Base-by-base conservation (phyloP, 2,329 filamentous ascomycete species). In the Colletotrichum somersetense region DNA sequence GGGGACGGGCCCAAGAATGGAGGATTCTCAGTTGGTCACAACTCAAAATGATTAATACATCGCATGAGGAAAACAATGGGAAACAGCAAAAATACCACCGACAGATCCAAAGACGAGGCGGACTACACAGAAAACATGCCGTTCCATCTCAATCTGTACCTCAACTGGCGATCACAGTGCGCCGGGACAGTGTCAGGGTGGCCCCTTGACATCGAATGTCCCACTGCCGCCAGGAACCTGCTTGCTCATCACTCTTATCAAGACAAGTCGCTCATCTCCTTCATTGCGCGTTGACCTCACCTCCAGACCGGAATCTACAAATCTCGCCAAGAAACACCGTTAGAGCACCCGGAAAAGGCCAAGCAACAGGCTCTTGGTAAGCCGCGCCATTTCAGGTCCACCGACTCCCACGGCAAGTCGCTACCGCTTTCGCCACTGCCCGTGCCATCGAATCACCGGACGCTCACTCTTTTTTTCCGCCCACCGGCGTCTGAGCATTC, bases 101-200 rank as follows among this genome's bases (percentile, higher is more conserved):
- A 33, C 26, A 16, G 26, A 30, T 20, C 12, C 14, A 18, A 35
- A 56, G 52, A 56, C 30, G 30, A 35, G 18, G 30, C 18, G 30
- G 10, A 16, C 52, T 55, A 3, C 18, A 18, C 12, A 10, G 11
- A 23, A 26, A n/a, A n/a, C 12, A 40, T 57, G 55, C 3, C 33
- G 11, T 12, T 12, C 11, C 20, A 23, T 57, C 55, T 38, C 20
- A 23, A 10, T 33, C 12, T n/a, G 20, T 20, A 40, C 26, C 23
- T 33, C 12, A 23, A 12, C n/a, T 30, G 38, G 56, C n/a, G 10
- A 71, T 30, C 50, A 67, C 68, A 67, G 68, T 71, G 63, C 26
- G 56, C 8, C 1, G 3, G 42, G 16, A 71, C 68, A 71, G 68
- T 67, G 56, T 38, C 40, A 16, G 18, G 1, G n/a, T 50, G 42